Percentiles rank a stretch among this genome's conserved stretches.
phyloP scores from a whole-genome alignment of 306 rosid species.

The Vigna nakashimae region DNA sequence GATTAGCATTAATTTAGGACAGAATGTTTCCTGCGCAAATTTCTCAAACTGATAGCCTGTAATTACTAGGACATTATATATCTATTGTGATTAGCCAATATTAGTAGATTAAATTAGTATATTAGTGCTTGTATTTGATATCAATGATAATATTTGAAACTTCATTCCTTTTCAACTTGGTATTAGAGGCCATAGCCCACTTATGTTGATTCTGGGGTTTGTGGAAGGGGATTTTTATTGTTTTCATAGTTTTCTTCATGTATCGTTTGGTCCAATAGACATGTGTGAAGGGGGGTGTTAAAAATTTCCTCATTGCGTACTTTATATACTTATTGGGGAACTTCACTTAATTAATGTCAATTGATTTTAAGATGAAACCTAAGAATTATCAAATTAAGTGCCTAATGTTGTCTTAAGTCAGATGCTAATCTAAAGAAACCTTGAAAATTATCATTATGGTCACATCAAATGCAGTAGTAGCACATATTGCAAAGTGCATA shows the following conservation, averaged over 20 bases:
- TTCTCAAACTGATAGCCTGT: background rate
- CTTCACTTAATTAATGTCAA: background rate
- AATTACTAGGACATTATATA: background rate
- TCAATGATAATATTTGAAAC: background rate
- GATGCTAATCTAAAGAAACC: conserved; percentile 10
- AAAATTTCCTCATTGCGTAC: background rate
- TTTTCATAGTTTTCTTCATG: background rate
- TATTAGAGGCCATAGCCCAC: background rate
- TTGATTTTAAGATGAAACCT: background rate
- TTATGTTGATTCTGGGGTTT: background rate
- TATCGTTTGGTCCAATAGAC: background rate
- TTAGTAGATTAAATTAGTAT: background rate
- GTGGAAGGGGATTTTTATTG: background rate
- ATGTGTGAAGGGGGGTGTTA: background rate
- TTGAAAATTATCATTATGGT: background rate
- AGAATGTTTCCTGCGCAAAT: background rate
- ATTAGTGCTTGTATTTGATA: background rate
- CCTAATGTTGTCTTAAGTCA: conserved; percentile 15
- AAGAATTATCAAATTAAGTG: background rate
- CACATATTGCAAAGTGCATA: conserved; percentile 7
- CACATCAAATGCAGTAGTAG: conserved; percentile 22
- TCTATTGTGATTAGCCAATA: background rate
- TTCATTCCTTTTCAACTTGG: background rate
- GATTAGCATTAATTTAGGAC: background rate
- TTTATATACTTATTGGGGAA: background rate